These are phyloP conservation scores for Plasmodium fragile DNA, from an alignment of 169 alveolate species.

Conservation along the genomic window DNA sequence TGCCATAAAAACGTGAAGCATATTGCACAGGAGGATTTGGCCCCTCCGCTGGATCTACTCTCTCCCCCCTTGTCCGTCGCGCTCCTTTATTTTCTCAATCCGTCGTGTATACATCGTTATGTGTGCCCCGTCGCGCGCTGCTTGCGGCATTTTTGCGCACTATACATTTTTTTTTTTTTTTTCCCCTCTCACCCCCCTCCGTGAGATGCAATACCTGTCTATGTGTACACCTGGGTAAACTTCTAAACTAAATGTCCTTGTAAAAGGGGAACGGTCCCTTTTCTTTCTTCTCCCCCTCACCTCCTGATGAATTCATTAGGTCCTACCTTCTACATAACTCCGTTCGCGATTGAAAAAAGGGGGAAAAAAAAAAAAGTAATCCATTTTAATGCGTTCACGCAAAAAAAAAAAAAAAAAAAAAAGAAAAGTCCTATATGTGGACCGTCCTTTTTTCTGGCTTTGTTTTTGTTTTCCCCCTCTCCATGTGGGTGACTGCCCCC, in stretches of 20 bases:
- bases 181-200: not conserved
- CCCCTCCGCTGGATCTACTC: not conserved
- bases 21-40: not conserved
- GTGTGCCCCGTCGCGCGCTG: not conserved
- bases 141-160: not conserved
- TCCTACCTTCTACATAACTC: not conserved
- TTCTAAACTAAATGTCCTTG: not conserved
- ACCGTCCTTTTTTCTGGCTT: not conserved
- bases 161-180: not conserved
- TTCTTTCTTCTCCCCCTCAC: not conserved
- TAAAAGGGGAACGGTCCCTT: not conserved
- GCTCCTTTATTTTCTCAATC: not conserved
- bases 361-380: not conserved
- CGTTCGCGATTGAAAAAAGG: not conserved
- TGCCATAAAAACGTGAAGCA: slow-evolving; percentile 82
- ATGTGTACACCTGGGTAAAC: not conserved
- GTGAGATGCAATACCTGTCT: not conserved
- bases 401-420: no score
- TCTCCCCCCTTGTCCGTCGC: not conserved
- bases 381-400: not conserved
- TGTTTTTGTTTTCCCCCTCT: no score
- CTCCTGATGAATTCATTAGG: not conserved
- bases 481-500: not conserved
- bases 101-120: not conserved
- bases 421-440: not conserved